phyloP scores from a whole-genome alignment of 2,329 filamentous ascomycete genomes.

The Helminthosporium solani region DNA sequence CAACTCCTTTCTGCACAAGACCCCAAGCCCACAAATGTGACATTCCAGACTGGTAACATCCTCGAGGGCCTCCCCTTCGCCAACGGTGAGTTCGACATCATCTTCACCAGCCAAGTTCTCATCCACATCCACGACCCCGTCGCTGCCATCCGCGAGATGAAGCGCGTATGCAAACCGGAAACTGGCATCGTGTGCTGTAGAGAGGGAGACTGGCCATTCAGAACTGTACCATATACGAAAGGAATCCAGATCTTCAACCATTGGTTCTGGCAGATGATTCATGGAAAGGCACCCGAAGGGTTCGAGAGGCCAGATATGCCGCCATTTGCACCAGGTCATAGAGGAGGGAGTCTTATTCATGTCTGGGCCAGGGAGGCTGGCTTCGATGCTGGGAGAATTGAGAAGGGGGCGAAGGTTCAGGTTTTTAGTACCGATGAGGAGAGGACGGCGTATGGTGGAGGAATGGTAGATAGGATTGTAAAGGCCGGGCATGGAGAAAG shows the following conservation, averaged over 20 bases:
- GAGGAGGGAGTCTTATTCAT: conserved; percentile 24
- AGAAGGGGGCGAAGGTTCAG: conserved; percentile 10
- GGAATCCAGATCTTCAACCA: conserved; percentile 20
- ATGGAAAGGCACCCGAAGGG: conserved; percentile 2
- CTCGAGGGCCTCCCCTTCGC: conserved; percentile 41
- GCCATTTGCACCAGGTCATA: conserved; percentile 21
- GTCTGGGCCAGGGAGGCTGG: conserved; percentile 26
- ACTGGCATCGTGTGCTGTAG: conserved; percentile 45
- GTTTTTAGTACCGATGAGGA: conserved; percentile 16
- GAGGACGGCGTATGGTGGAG: conserved; percentile 24
- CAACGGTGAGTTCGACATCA: conserved; percentile 55
- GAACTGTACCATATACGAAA: conserved; percentile 16
- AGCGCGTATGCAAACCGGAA: conserved; percentile 51
- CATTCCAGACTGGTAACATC: conserved; percentile 36
- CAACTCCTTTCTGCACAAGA: conserved; percentile 20
- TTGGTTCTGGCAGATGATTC: conserved; percentile 43
- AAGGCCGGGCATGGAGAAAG: conserved; percentile 23
- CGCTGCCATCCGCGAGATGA: conserved; percentile 52
- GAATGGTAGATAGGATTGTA: conserved; percentile 14
- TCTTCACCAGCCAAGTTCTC: conserved; percentile 56
- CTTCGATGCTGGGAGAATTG: conserved; percentile 16
- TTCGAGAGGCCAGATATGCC: conserved; percentile 9
- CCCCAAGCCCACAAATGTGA: conserved; percentile 23
- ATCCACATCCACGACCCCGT: conserved; percentile 54
- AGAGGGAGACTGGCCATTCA: conserved; percentile 21